Base-by-base conservation (phyloP, 108 stramenopile genomes). In the Heterococcus sp. region DNA sequence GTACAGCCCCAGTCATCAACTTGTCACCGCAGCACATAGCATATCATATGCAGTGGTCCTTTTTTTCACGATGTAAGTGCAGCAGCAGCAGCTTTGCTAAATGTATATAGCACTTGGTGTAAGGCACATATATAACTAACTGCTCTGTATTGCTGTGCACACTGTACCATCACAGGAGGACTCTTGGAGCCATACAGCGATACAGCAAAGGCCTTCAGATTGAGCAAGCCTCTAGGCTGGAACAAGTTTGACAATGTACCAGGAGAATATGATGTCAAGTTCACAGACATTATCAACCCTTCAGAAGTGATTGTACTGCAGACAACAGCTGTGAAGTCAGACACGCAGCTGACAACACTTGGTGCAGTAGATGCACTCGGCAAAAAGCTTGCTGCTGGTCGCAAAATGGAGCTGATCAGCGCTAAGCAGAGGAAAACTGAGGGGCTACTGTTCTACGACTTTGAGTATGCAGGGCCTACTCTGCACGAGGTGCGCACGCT, bases 251-350 rank as follows among this genome's bases (percentile, higher is more conserved):
- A 74, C 40, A 68, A 46, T 0, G 38, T 38, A 5, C 35, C 72
- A 0, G 81, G 81, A 28, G 81, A 82, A 21, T 82, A 82, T 38
- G 36, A 39, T 27, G 73, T 82, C 37, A 82, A 82, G 81, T 74
- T 82, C 72, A 72, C 73, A 4, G 81, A 82, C 2, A 72, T 82
- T 40, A 66, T 82, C 28, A 73, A 82, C 66, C 65, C 37, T 36
- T 66, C 73, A 33, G 65, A 76, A 37, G 27, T 74, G 30, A 72
- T 82, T 36, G 29, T 68, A 58, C 73, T 82, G 26, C 40, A 66
- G 40, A 82, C 75, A 40, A 74, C 81, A 14, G 72, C 81, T 34
- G 81, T 82, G 68, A 82, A 82, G 67, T 82, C 81, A 32, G 73
- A 74, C 71, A 82, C 81, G 31, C 34, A 8, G 73, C 32, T 82